Percentiles rank a stretch among this genome's conserved stretches.
Conservation (phyloP, 352 stramenopile genomes). For the Phytophthora hybrid region DNA sequence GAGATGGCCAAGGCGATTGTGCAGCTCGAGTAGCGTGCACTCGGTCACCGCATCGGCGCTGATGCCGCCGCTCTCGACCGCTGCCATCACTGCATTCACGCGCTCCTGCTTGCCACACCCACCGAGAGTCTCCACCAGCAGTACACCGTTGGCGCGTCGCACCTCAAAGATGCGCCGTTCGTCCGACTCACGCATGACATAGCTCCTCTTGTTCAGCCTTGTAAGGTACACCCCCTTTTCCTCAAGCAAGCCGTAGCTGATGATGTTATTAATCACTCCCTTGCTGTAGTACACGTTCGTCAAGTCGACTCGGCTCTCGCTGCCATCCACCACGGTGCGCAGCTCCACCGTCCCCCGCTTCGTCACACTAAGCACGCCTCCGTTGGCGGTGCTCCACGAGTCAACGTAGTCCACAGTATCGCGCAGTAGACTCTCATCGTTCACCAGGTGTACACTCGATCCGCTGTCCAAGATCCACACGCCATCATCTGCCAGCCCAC, state of each 20-base stretch:
- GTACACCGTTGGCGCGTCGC: neutral
- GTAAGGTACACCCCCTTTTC: neutral
- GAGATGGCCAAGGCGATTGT: conserved; percentile 2
- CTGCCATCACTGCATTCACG: conserved; percentile 1
- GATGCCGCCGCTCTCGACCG: neutral
- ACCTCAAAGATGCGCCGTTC: neutral
- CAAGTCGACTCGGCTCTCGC: neutral
- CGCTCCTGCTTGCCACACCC: neutral
- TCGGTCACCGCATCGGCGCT: neutral
- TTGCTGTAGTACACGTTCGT: conserved; percentile 1
- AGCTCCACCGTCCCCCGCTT: neutral
- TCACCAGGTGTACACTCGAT: conserved; percentile 1
- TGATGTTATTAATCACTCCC: neutral
- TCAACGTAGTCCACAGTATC: neutral
- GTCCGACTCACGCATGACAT: neutral
- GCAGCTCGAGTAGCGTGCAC: conserved; percentile 13
- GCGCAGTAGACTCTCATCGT: neutral
- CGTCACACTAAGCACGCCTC: neutral
- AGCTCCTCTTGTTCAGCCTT: neutral
- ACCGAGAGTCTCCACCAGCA: neutral
- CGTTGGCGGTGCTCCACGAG: neutral
- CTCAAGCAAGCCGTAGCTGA: neutral
- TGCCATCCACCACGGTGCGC: neutral
- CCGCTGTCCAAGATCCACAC: neutral
- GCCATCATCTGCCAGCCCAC: neutral